These are phyloP conservation scores for Spathaspora boniae DNA, from an alignment of 805 yeast species.

Conservation along the genomic window DNA sequence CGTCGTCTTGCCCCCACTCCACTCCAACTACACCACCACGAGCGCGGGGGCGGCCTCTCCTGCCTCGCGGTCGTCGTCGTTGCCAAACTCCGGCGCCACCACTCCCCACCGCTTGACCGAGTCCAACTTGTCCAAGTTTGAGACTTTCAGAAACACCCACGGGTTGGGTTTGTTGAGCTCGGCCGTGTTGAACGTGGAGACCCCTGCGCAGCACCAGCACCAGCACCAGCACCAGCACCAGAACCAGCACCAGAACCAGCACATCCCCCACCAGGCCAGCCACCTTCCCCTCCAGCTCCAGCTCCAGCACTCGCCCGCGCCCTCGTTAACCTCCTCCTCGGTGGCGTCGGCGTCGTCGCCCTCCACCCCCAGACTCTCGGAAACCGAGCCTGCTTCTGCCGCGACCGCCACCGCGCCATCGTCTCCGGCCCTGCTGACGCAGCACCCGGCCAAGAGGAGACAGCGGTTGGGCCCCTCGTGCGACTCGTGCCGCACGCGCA, in stretches of 20 bases:
- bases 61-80: background rate
- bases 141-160: conserved; percentile 6
- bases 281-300: background rate
- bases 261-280: background rate
- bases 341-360: conserved; percentile 9
- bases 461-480: conserved; percentile 76
- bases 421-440: no score
- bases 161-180: conserved; percentile 10
- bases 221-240: conserved; percentile 6
- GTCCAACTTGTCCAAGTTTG: conserved; percentile 9
- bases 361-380: conserved; percentile 1
- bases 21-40: conserved; percentile 4
- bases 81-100: background rate
- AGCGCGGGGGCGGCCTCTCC: conserved; percentile 1
- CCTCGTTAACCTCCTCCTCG: conserved; percentile 10
- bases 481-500: conserved; percentile 64
- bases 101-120: conserved; percentile 8
- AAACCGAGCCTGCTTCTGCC: conserved; percentile 1
- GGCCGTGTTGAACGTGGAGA: conserved; percentile 8
- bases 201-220: no score
- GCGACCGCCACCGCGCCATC: conserved; percentile 1
- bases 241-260: background rate
- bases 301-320: conserved; percentile 1
- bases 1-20: background rate
- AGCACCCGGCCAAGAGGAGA: conserved; percentile 32